Base-by-base conservation (phyloP, 805 yeast genomes). In the Sugiyamaella qingdaonensis region DNA sequence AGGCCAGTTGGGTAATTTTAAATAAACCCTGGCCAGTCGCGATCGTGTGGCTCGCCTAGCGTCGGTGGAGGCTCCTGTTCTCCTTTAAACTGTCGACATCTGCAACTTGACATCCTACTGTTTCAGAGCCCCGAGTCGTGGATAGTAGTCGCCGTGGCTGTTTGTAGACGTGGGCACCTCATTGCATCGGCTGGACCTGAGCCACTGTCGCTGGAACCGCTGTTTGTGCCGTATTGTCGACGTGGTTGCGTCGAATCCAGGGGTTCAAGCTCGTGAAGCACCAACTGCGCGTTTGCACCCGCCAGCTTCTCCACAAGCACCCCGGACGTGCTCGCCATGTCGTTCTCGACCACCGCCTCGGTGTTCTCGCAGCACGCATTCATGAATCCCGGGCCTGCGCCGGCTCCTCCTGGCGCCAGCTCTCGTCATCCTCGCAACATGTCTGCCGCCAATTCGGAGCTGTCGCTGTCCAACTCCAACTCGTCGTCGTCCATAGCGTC, bases 321-420 rank as follows among this genome's bases (percentile, higher is more conserved):
- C 10, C 29, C 7, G 7, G 29, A 24, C 29, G 29, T 24, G 29
- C 29, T 24, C 29, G 7, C 29, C 33, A 74, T 74, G 78, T 72
- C 77, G 7, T 69, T 74, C 49, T 74, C 79, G 21, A 73, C 78
- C 21, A 73, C 79, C 1, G 76, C 79, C 2, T 67, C 74, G 27
- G 66, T 66, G 46, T 73, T 69, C 54, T 73, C 78, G 7, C 73
- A 73, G 43, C 65, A 71, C 48, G 81, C 78, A 55, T 79, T 79
- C 64, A 71, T 77, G 56, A 77, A 78, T 60, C 74, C 80, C 34
- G 82, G 82, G 1, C 81, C 82, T 19, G 82, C 82, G 19, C 82
- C 82, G 18, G 68, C 72, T 55, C 82, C 82, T 4, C 81, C 81
- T 4, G 47, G 47, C 19, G 32, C 19, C 46, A 29, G 19, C n/a